Evolutionary conservation across 257 asterid genomes (phyloP), one percentile per base, ranked within the genome.

Genomic region (Solanum clarkiae): DNA sequence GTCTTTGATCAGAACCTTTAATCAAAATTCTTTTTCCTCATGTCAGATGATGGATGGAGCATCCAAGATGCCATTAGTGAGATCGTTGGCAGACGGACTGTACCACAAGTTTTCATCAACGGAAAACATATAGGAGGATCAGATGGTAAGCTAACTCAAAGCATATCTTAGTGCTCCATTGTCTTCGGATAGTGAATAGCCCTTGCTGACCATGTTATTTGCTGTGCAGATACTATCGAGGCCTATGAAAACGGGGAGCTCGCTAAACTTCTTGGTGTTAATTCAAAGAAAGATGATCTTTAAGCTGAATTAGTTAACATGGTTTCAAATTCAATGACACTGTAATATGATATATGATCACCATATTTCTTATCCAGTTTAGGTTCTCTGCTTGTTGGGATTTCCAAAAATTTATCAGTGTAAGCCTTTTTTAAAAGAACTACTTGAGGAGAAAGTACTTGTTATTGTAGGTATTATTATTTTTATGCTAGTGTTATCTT

Each of bases 51-150:
- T 81, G 98, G 98, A 26, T 86, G 88, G 86, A 83, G 44, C 7
- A 91, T 96, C 87, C 99, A 96, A 86, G 93, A 94, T 87, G 98
- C 98, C 59, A 55, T 96, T 88, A 85, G 95, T 83, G 89, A 91
- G 82, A 87, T 90, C 4, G 94, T 92, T 6, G 97, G 97, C 26
- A 90, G 98, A 85, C 91, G 94, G 84, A 96, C 99, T 0, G 98
- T 96, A 32, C 99, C 98, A 7, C 99, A 95, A 86, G 97, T 96
- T 86, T 96, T 95, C 89, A 91, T 96, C 14, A 88, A 94, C 4
- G 98, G 99, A 80, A 93, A 95, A 86, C 97, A 92, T 84, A 83
- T 96, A n/a, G 99, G 99, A 86, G 99, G 98, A 87, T 94, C 98
- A 7, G 99, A 96, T 92, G 99, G 99, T 95, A 95, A 36, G 18